Evolutionary conservation across 1,284 basidiomycete genomes (phyloP).

Genomic region (Coniophora puteana): DNA sequence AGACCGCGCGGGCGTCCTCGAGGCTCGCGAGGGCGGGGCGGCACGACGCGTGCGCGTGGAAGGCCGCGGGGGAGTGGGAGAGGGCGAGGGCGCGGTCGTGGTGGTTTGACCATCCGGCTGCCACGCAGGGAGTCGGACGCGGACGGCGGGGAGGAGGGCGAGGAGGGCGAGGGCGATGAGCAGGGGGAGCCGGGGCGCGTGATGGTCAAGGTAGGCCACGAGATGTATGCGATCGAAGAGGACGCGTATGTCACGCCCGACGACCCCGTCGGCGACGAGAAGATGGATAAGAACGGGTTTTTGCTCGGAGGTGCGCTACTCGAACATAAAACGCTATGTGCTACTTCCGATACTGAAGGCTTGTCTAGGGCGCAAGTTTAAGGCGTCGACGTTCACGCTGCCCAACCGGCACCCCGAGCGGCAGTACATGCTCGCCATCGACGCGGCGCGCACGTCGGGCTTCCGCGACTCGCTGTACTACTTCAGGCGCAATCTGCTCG

Average conservation of each 20-base stretch:
- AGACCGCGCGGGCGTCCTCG: conserved; percentile 30
- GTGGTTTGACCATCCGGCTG: conserved; percentile 40
- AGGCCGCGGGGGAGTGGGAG: conserved; percentile 37
- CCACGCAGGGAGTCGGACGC: conserved; percentile 45
- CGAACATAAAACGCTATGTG: conserved; percentile 5
- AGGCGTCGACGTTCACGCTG: conserved; percentile 83
- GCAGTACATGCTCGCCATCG: conserved; percentile 94
- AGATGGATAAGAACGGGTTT: conserved; percentile 85
- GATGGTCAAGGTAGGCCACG: conserved; percentile 72
- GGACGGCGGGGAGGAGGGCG: conserved; percentile 47
- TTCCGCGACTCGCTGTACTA: conserved; percentile 97
- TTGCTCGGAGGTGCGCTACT: conserved; percentile 73
- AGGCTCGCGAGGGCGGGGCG: conserved; percentile 16
- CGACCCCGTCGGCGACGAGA: conserved; percentile 86
- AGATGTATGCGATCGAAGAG: conserved; percentile 75
- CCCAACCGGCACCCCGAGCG: conserved; percentile 80
- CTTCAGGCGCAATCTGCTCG: conserved; percentile 86
- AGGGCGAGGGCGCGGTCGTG: conserved; percentile 29
- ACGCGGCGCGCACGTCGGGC: conserved; percentile 92
- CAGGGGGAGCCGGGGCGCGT: conserved; percentile 54
- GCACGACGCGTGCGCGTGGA: conserved; percentile 32
- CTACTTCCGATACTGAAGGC: not conserved
- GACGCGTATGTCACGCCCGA: conserved; percentile 87
- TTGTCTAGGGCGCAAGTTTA: conserved; percentile 78
- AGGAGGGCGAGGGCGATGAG: conserved; percentile 39